phyloP scores from a whole-genome alignment of 331 rosid species.

The Malus hybrid region DNA sequence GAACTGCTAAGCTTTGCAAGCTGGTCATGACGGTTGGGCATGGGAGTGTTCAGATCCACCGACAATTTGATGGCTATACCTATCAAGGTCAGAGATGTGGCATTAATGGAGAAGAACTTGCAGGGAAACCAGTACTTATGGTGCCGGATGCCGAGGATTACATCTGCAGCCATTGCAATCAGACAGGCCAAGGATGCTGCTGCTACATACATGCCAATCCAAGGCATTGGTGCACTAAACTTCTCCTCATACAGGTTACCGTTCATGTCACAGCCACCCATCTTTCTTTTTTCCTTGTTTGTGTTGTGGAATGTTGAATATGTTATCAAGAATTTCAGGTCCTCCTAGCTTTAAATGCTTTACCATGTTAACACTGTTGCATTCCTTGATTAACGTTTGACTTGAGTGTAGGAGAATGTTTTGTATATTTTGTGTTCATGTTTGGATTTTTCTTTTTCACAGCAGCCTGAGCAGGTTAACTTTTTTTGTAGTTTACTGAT shows the following conservation, averaged over 20 bases:
- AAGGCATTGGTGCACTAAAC: conserved; percentile 83
- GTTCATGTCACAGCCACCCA: conserved; percentile 52
- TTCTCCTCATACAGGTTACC: conserved; percentile 54
- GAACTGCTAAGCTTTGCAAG: conserved; percentile 73
- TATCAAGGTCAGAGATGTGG: conserved; percentile 70
- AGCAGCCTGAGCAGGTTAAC: conserved; percentile 12
- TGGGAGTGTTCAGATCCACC: conserved; percentile 78
- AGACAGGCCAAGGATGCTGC: conserved; percentile 64
- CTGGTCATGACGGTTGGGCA: conserved; percentile 77
- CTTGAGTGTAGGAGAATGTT: not conserved
- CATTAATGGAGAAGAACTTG: conserved; percentile 62
- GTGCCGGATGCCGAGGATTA: conserved; percentile 35
- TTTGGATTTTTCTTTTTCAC: not conserved
- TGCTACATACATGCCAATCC: conserved; percentile 86
- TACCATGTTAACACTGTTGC: not conserved
- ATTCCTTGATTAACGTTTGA: not conserved
- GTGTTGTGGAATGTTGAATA: not conserved
- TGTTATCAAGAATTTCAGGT: not conserved
- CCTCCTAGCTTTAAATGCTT: not conserved
- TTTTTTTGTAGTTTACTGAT: not conserved
- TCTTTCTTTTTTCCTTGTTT: conserved; percentile 1
- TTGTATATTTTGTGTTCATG: not conserved
- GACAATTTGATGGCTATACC: conserved; percentile 61
- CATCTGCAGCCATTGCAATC: conserved; percentile 52
- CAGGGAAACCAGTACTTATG: conserved; percentile 74